Percentiles rank a stretch among this genome's conserved stretches.
Conservation (phyloP, 495 filamentous ascomycete species). For the Xylaria flabelliformis region DNA sequence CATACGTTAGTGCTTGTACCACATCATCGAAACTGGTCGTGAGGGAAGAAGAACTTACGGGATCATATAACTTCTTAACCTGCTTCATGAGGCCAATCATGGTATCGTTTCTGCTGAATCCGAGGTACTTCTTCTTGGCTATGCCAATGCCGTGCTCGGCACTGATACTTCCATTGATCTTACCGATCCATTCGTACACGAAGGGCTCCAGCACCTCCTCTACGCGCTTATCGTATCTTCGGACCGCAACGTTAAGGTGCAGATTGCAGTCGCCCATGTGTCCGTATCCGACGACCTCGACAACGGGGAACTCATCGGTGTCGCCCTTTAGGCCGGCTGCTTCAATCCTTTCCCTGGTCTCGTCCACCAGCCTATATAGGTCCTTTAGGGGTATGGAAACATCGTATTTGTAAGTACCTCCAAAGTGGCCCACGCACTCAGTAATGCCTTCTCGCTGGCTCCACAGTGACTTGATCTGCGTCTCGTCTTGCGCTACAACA, state of each 20-base stretch:
- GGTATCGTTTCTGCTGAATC: conserved; percentile 85
- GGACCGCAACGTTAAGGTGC: conserved; percentile 84
- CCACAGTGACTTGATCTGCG: conserved; percentile 86
- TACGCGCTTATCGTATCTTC: conserved; percentile 84
- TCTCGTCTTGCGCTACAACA: conserved; percentile 89
- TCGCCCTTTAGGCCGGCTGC: conserved; percentile 79
- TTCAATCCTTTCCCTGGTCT: conserved; percentile 72
- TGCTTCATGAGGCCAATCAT: conserved; percentile 92
- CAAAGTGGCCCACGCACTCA: conserved; percentile 85
- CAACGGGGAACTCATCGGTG: conserved; percentile 77
- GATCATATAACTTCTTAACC: conserved; percentile 90
- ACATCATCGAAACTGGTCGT: neutral
- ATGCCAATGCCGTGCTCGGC: conserved; percentile 94
- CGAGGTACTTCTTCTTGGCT: conserved; percentile 93
- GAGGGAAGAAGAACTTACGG: conserved; percentile 62
- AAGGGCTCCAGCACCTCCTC: conserved; percentile 92
- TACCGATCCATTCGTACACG: conserved; percentile 94
- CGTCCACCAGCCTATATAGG: conserved; percentile 87
- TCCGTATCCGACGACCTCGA: conserved; percentile 92
- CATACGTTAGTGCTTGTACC: conserved; percentile 11
- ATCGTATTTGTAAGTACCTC: conserved; percentile 98
- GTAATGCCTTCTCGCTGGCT: conserved; percentile 92
- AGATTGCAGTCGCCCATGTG: conserved; percentile 98
- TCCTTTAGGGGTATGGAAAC: conserved; percentile 90
- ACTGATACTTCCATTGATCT: conserved; percentile 87